phyloP scores from a whole-genome alignment of 2,329 filamentous ascomycete species.

The Graphium sp. region DNA sequence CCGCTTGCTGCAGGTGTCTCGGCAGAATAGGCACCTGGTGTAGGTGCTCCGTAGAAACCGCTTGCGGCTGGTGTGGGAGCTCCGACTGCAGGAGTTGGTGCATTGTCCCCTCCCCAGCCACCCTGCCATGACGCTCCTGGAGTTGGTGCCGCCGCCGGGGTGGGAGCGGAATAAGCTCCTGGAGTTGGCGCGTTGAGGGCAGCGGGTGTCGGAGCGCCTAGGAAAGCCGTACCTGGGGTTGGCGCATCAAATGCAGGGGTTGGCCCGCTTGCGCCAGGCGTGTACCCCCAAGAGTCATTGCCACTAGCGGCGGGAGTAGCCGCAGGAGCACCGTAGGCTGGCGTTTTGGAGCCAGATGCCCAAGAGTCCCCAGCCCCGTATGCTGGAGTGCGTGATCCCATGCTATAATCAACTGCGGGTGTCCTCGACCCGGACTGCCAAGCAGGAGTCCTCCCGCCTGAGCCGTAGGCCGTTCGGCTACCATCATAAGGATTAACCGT shows the following conservation, averaged over 20 bases:
- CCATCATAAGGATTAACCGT: slow-evolving; percentile 58
- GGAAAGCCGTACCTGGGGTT: slow-evolving; percentile 40
- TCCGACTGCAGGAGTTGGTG: slow-evolving; percentile 46
- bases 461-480: slow-evolving; percentile 62
- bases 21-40: slow-evolving; percentile 44
- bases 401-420: slow-evolving; percentile 46
- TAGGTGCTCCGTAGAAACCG: slow-evolving; percentile 46
- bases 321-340: slow-evolving; percentile 47
- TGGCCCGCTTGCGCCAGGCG: slow-evolving; percentile 27
- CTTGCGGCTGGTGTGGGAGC: slow-evolving; percentile 56
- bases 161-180: slow-evolving; percentile 48
- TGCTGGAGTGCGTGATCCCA: slow-evolving; percentile 52
- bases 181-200: slow-evolving; percentile 55
- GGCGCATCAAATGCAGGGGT: slow-evolving; percentile 50
- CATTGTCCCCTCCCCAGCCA: slow-evolving; percentile 43
- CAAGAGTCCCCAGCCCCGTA: slow-evolving; percentile 46
- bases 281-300: slow-evolving; percentile 43
- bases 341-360: slow-evolving; percentile 59
- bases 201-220: slow-evolving; percentile 42
- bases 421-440: slow-evolving; percentile 69
- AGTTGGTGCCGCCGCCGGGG: slow-evolving; percentile 50
- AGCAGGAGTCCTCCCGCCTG: slow-evolving; percentile 53
- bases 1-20: slow-evolving; percentile 46
- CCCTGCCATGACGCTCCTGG: slow-evolving; percentile 47
- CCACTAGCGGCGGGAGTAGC: slow-evolving; percentile 41